Percentiles rank a stretch among this genome's conserved stretches.
Evolutionary conservation across 2,329 filamentous ascomycete species (phyloP).

Genomic region (Phoma sp.): DNA sequence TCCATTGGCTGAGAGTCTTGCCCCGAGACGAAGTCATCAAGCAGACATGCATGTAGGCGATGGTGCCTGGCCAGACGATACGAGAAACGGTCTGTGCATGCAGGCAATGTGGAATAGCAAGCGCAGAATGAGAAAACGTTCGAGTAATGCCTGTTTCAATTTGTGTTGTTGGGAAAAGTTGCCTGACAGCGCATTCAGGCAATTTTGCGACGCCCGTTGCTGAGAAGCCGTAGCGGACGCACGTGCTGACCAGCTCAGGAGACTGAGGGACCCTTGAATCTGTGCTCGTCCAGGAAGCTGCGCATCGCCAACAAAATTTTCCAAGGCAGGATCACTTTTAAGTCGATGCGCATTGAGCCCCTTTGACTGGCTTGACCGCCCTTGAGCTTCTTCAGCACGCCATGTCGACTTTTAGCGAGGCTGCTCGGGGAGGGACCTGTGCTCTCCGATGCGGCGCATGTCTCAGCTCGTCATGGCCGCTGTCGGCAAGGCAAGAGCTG

Average conservation of each 20-base stretch:
- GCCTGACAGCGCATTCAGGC: neutral
- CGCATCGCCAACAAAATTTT: constrained; percentile 5
- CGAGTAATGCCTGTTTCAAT: neutral
- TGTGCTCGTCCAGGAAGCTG: neutral
- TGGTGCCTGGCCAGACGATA: neutral
- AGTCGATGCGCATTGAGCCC: neutral
- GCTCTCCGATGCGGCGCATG: constrained; percentile 7
- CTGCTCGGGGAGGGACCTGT: constrained; percentile 7
- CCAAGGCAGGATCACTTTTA: neutral
- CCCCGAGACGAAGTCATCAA: no score
- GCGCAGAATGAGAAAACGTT: neutral
- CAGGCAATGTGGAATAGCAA: neutral
- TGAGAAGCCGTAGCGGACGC: neutral
- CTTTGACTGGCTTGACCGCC: constrained; percentile 10
- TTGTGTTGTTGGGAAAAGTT: neutral
- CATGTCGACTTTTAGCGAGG: constrained; percentile 7
- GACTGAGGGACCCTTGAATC: neutral
- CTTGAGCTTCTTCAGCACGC: constrained; percentile 7
- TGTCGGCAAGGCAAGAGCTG: neutral
- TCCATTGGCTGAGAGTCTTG: no score
- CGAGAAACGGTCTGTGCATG: neutral
- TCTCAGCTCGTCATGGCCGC: neutral
- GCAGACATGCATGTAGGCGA: no score
- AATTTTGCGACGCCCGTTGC: constrained; percentile 4
- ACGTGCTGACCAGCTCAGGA: neutral